A percentile compares a stretch with the other conserved stretches of the same genome.
Evolutionary conservation across 2,329 filamentous ascomycete genomes (phyloP).

Genomic region (Hypoxylon sp.): DNA sequence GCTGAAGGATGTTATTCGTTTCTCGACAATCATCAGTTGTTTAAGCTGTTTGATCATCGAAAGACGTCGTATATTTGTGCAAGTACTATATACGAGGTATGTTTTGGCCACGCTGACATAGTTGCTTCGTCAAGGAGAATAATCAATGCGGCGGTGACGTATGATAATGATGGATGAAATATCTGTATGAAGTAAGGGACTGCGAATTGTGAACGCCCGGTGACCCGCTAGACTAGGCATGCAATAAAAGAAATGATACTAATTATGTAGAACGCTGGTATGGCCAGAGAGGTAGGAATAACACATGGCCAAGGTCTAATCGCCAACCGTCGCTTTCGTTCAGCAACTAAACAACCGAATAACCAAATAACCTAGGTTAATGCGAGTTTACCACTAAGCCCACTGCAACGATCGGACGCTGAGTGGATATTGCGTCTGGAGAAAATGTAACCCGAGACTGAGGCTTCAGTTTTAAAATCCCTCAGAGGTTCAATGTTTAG

Average conservation of each 20-base stretch:
- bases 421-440: slow-evolving; percentile 25
- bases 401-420: slow-evolving; percentile 27
- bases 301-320: slow-evolving; percentile 13
- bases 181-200: slow-evolving; percentile 26
- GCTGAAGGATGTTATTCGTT: slow-evolving; percentile 29
- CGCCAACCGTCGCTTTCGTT: slow-evolving; percentile 25
- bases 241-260: slow-evolving; percentile 2
- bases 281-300: slow-evolving; percentile 5
- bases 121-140: slow-evolving; percentile 7
- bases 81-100: neutral
- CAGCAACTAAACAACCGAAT: slow-evolving; percentile 3
- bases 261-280: too few relatives aligned
- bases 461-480: slow-evolving; percentile 38
- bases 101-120: slow-evolving; percentile 15
- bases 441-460: slow-evolving; percentile 23
- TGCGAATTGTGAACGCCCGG: slow-evolving; percentile 5
- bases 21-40: slow-evolving; percentile 21
- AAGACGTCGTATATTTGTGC: slow-evolving; percentile 3
- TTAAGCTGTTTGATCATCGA: slow-evolving; percentile 24
- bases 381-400: slow-evolving; percentile 13
- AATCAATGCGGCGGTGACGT: slow-evolving; percentile 31
- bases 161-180: slow-evolving; percentile 15
- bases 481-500: slow-evolving; percentile 37
- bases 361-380: slow-evolving; percentile 17
- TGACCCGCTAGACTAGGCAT: slow-evolving; percentile 11